These are phyloP conservation scores for Xylaria sp. DNA, from an alignment of 2,329 filamentous ascomycete species.

Conservation along the genomic window DNA sequence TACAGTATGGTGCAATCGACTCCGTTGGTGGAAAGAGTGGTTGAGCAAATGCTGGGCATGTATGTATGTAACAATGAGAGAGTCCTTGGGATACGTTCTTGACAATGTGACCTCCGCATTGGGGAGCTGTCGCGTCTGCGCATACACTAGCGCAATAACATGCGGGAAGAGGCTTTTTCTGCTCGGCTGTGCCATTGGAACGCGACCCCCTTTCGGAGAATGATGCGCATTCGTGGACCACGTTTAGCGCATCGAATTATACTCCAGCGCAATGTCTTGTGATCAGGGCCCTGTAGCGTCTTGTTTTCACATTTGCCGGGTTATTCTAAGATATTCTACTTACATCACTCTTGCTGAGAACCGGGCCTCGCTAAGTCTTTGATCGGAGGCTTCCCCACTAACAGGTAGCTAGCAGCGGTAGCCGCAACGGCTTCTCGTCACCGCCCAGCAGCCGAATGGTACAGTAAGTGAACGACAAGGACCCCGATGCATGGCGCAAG, in stretches of 20 bases:
- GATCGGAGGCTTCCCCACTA: conserved; percentile 25
- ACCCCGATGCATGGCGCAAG: conserved; percentile 42
- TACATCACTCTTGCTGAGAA: not conserved
- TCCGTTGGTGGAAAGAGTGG: conserved; percentile 6
- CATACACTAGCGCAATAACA: conserved; percentile 33
- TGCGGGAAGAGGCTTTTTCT: conserved; percentile 33
- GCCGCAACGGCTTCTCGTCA: conserved; percentile 19
- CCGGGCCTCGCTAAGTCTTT: conserved; percentile 7
- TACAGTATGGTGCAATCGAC: conserved; percentile 29
- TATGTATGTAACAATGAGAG: conserved; percentile 23
- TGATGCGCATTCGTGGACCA: conserved; percentile 32
- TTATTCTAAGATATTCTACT: not conserved
- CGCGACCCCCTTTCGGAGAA: conserved; percentile 33
- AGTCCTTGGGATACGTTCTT: conserved; percentile 33
- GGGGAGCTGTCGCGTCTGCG: conserved; percentile 38
- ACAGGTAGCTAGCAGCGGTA: not conserved
- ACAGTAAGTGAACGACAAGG: conserved; percentile 14
- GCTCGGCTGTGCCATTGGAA: conserved; percentile 32
- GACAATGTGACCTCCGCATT: conserved; percentile 45
- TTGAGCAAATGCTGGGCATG: conserved; percentile 20
- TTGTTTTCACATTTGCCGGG: conserved; percentile 2
- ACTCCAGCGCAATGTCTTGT: conserved; percentile 27
- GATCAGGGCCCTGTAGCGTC: conserved; percentile 4
- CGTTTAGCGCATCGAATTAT: conserved; percentile 31
- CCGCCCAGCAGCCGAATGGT: conserved; percentile 26